A percentile compares a stretch with the other conserved stretches of the same genome.
Conservation (phyloP, 306 rosid species). For the Purshia tridentata region DNA sequence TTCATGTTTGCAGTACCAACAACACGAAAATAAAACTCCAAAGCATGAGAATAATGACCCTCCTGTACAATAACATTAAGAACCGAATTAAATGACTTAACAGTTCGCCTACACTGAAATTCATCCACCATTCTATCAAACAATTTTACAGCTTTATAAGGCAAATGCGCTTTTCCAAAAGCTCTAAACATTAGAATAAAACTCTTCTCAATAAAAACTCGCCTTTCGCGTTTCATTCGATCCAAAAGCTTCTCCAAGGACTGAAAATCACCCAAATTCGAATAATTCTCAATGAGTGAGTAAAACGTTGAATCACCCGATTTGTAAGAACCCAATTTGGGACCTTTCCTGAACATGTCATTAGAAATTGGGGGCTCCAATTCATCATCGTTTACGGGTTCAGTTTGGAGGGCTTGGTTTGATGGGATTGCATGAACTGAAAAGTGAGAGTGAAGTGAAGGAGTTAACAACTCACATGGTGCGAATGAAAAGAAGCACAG, state of each 20-base stretch:
- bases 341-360: slow-evolving; percentile 59
- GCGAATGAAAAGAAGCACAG: slow-evolving; percentile 20
- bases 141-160: slow-evolving; percentile 65
- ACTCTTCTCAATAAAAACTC: slow-evolving; percentile 54
- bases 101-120: slow-evolving; percentile 70
- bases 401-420: slow-evolving; percentile 12
- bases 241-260: slow-evolving; percentile 60
- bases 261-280: slow-evolving; percentile 50
- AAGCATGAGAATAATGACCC: slow-evolving; percentile 47
- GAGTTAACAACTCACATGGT: slow-evolving; percentile 25
- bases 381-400: slow-evolving; percentile 13
- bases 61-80: slow-evolving; percentile 76
- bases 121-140: slow-evolving; percentile 74
- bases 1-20: slow-evolving; percentile 28
- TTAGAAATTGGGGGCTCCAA: slow-evolving; percentile 41
- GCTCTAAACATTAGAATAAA: slow-evolving; percentile 74
- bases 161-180: slow-evolving; percentile 80
- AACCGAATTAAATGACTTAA: slow-evolving; percentile 82
- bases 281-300: slow-evolving; percentile 62
- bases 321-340: slow-evolving; percentile 65
- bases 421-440: slow-evolving; percentile 31
- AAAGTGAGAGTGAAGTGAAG: slow-evolving; percentile 22
- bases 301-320: slow-evolving; percentile 78
- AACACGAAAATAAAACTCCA: slow-evolving; percentile 58
- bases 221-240: slow-evolving; percentile 64